Conservation (phyloP, 129 eudicot genomes). For the sunflower (Helianthus annuus) region HanXRQr2.0-SUNRISE NC_035434.2:125970225-125970724, state of each 20-base stretch:
- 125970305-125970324: conserved; percentile 91
- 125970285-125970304: conserved; percentile 87
- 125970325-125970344: neutral
- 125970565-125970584: too few relatives aligned
- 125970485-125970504: conserved; percentile 45
- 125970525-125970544: conserved; percentile 54
- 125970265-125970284: conserved; percentile 67
- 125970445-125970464: too few relatives aligned
- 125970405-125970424: too few relatives aligned
- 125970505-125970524: conserved; percentile 71
- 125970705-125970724: conserved; percentile 74
- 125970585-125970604: conserved; percentile 47
- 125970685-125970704: conserved; percentile 70
- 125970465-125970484: too few relatives aligned
- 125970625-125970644: conserved; percentile 88
- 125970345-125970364: too few relatives aligned
- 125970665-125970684: conserved; percentile 41
- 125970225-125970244: conserved; percentile 48
- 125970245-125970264: conserved; percentile 66
- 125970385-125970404: too few relatives aligned
- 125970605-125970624: conserved; percentile 49
- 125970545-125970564: too few relatives aligned
- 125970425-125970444: too few relatives aligned
- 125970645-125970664: conserved; percentile 91
- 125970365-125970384: too few relatives aligned